Evolutionary conservation across 352 stramenopile genomes (phyloP), one percentile per base, ranked within the genome.

Genomic region (Pythium guiyangense): DNA sequence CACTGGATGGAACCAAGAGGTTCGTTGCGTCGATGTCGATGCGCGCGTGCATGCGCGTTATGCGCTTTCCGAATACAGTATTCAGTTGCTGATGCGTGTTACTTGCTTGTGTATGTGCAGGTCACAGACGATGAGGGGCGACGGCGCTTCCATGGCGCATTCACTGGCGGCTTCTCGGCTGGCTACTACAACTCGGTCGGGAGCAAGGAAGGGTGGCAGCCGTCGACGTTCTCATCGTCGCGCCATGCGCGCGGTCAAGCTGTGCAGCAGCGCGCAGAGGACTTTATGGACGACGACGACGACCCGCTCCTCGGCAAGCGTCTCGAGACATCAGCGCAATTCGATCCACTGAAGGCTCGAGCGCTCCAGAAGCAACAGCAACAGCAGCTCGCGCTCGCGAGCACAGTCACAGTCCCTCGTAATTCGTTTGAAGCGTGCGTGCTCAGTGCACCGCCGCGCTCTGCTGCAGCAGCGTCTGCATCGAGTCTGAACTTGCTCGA

Each of bases 251-350:
- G 71, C 34, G 43, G 48, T 42, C 37, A 34, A 35, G 54, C 63
- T 6, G 50, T 76, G 17, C 54, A 78, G 40, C 86, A 96, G 53
- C 77, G 77, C 31, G 69, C 88, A 2, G 88, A 97, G 71, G 92
- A 98, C 67, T 98, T 97, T 50, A 97, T 98, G 89, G 92, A 98
- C 59, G 86, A 96, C 39, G 92, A 98, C 5, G 92, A 98, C 64
- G 90, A 96, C 47, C 86, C 90, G 11, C 67, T 98, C 15, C 73
- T 94, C 5, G 86, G 90, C 18, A 81, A 86, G 45, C 73, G 77
- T 48, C 71, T 95, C 35, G 80, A 91, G 67, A 89, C 74, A 8
- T 71, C 74, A 1, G 73, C 79, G 50, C 65, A 71, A 50, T 94
- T 84, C 63, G 80, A 90, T 60, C 80, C 74, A 26, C 59, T 85